These are phyloP conservation scores for Melaleuca quinquenervia DNA, from an alignment of 345 rosid species.

Conservation along the genomic window DNA sequence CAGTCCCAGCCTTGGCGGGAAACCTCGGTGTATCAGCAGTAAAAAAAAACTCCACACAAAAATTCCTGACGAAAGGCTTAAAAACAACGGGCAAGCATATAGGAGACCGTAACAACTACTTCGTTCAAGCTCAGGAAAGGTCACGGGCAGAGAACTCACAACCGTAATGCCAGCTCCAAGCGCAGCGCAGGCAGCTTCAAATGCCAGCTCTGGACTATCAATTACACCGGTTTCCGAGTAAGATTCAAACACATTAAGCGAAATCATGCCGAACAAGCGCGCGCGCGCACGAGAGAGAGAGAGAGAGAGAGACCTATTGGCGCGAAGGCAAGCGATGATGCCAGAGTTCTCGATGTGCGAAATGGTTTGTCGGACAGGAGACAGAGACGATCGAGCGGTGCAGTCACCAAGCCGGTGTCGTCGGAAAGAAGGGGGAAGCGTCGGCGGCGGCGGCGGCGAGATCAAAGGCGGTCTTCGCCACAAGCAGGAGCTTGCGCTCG, in stretches of 20 bases:
- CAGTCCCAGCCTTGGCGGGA: background rate
- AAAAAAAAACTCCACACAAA: background rate
- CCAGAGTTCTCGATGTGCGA: conserved; percentile 28
- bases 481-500: background rate
- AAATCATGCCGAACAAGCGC: background rate
- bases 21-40: background rate
- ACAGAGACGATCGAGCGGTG: background rate
- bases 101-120: background rate
- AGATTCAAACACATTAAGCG: background rate
- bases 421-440: background rate
- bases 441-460: background rate
- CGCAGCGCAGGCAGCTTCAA: conserved; percentile 48
- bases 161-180: conserved; percentile 41
- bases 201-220: conserved; percentile 36
- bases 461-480: background rate
- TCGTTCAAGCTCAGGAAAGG: background rate
- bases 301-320: conserved; percentile 3
- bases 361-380: conserved; percentile 10
- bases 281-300: background rate
- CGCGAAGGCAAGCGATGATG: conserved; percentile 55
- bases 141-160: conserved; percentile 20
- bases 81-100: background rate
- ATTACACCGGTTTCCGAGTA: background rate
- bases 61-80: background rate
- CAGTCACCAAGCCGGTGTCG: background rate